A percentile compares a stretch with the other conserved stretches of the same genome.
Conservation (phyloP, 306 rosid species). For the Trifolium subterraneum region DNA sequence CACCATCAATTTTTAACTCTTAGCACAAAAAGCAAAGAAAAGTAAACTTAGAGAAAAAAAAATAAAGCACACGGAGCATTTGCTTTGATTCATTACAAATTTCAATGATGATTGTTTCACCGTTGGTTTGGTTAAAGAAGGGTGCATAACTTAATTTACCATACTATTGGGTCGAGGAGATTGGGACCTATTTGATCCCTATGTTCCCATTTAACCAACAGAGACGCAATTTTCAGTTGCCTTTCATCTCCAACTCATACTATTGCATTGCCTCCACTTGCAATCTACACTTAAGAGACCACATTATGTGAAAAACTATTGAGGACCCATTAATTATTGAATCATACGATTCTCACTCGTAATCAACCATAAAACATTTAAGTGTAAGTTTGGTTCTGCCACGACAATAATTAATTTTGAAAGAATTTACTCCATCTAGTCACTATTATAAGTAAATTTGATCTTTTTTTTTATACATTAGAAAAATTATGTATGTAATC, state of each 20-base stretch:
- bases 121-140: slow-evolving; percentile 28
- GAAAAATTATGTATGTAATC: no score
- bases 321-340: neutral
- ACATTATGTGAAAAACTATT: slow-evolving; percentile 33
- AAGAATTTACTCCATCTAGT: no score
- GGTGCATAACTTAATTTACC: slow-evolving; percentile 23
- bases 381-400: no score
- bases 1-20: neutral
- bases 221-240: slow-evolving; percentile 38
- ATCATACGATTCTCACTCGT: neutral
- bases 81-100: slow-evolving; percentile 11
- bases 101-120: slow-evolving; percentile 17
- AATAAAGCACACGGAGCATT: slow-evolving; percentile 17
- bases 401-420: no score
- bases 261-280: slow-evolving; percentile 11
- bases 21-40: neutral
- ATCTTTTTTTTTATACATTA: no score
- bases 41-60: neutral
- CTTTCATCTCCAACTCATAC: slow-evolving; percentile 24
- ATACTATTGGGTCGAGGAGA: slow-evolving; percentile 36
- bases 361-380: neutral
- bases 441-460: no score
- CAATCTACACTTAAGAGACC: neutral
- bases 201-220: slow-evolving; percentile 50
- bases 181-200: slow-evolving; percentile 39